Evolutionary conservation across 441 rosid species (phyloP).

Genomic region (Hypseocharis bilobata): DNA sequence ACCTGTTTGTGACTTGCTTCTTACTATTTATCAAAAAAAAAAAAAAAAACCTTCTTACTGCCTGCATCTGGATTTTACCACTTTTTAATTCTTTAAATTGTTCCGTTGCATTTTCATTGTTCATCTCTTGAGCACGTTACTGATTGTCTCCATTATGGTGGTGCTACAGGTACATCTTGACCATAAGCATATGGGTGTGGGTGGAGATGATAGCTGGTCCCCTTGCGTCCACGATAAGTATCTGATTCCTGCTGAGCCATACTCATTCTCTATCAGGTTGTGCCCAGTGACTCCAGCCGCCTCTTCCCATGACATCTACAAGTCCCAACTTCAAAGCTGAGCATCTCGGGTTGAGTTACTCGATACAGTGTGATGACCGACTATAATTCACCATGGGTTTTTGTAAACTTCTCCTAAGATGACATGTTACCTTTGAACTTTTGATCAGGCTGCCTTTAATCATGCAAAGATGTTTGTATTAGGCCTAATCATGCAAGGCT

Average conservation of each 20-base stretch:
- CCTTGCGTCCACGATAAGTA: conserved; percentile 66
- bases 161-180: conserved; percentile 78
- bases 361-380: too few species aligned
- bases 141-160: conserved; percentile 2
- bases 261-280: conserved; percentile 61
- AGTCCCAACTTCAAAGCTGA: conserved; percentile 43
- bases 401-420: too few species aligned
- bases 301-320: conserved; percentile 45
- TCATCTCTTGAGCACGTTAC: too few species aligned
- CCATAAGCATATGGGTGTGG: conserved; percentile 93
- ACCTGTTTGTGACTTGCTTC: too few species aligned
- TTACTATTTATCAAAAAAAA: too few species aligned
- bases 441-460: too few species aligned
- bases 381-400: too few species aligned
- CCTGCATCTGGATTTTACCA: neutral
- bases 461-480: too few species aligned
- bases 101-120: too few species aligned
- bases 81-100: neutral
- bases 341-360: conserved; percentile 2
- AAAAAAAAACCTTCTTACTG: too few species aligned
- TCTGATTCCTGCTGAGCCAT: conserved; percentile 63
- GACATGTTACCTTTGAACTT: too few species aligned
- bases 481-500: too few species aligned
- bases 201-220: conserved; percentile 95
- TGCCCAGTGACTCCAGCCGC: conserved; percentile 51